A percentile compares a stretch with the other conserved stretches of the same genome.
Evolutionary conservation across 2,329 filamentous ascomycete species (phyloP).

Genomic region (Eutypella sp.): DNA sequence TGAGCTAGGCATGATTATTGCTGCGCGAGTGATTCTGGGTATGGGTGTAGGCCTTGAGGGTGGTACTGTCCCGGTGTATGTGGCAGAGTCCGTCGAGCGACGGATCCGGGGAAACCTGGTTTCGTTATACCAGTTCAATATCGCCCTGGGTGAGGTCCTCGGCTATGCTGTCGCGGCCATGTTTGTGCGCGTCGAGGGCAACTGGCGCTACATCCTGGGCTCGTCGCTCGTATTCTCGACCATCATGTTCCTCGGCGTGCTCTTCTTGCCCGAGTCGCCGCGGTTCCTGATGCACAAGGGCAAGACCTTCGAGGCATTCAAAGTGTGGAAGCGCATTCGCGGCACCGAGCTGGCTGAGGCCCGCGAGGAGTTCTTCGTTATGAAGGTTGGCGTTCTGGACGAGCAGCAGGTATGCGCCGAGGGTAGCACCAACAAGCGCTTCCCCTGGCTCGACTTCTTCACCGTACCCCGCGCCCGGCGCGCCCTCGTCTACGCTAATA

Average conservation of each 20-base stretch:
- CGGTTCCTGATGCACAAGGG: constrained; percentile 68
- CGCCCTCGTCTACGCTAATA: constrained; percentile 62
- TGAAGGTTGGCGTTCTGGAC: constrained; percentile 57
- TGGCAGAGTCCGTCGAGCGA: constrained; percentile 66
- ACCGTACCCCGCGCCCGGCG: constrained; percentile 63
- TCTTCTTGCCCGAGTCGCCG: constrained; percentile 67
- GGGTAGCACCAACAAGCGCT: constrained; percentile 48
- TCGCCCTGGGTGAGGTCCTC: constrained; percentile 68
- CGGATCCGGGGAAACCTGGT: constrained; percentile 66
- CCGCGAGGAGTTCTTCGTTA: constrained; percentile 66
- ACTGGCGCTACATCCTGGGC: constrained; percentile 71
- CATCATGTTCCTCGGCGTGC: constrained; percentile 58
- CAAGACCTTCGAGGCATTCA: constrained; percentile 53
- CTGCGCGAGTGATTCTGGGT: constrained; percentile 63
- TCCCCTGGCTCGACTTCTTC: constrained; percentile 70
- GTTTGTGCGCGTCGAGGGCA: constrained; percentile 63
- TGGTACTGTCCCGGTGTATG: constrained; percentile 70
- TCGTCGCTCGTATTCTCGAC: constrained; percentile 67
- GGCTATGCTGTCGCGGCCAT: constrained; percentile 70
- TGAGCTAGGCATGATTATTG: constrained; percentile 56
- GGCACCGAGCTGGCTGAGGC: constrained; percentile 52
- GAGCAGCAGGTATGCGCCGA: constrained; percentile 51
- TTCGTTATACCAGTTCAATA: constrained; percentile 71
- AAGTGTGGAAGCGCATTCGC: constrained; percentile 69
- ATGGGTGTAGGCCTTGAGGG: constrained; percentile 68